Base-by-base conservation (phyloP, 1,284 basidiomycete genomes). In the Termitomyces sp. region DNA sequence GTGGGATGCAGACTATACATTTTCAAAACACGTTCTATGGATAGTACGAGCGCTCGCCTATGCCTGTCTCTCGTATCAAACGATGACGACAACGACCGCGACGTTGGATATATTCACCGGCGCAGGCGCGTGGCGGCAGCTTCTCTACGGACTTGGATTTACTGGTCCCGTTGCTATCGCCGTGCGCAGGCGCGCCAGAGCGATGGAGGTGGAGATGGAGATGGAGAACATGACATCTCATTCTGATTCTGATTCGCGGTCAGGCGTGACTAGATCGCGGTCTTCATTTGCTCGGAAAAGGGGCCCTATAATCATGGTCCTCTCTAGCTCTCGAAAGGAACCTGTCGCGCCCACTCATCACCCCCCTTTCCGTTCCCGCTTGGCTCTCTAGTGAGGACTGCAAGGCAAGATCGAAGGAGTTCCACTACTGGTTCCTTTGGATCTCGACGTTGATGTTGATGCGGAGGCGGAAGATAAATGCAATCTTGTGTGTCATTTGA, bases 41-140 rank as follows among this genome's bases (percentile, higher is more conserved):
- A n/a, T n/a, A n/a, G n/a, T n/a, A n/a, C n/a, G n/a, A n/a, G n/a
- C n/a, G n/a, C n/a, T n/a, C n/a, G n/a, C n/a, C n/a, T n/a, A n/a
- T n/a, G 72, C 65, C 47, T 72, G 73, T 24, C 69, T 66, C 30
- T 73, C 72, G 21, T 75, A n/a, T n/a, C n/a, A n/a, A n/a, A 24
- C 24, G 3, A 24, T 24, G 24, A 24, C 24, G 24, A 24, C 24
- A 24, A 24, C 24, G 24, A 24, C 24, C 24, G 24, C 24, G 24
- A 24, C 5, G 24, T 24, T 24, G 24, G 24, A 5, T 56, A 49
- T 12, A 7, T n/a, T 36, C 5, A 34, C 34, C 5, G 34, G 34
- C 5, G 15, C 34, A 60, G 63, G 19, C 24, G 63, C 56, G 45
- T 56, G 10, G 53, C 55, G 52, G 19, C 62, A 54, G 47, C 61